Evolutionary conservation across 75 land plant species (phyloP), one percentile per base, ranked within the genome.

Genomic region (Sequoia sempervirens): DNA sequence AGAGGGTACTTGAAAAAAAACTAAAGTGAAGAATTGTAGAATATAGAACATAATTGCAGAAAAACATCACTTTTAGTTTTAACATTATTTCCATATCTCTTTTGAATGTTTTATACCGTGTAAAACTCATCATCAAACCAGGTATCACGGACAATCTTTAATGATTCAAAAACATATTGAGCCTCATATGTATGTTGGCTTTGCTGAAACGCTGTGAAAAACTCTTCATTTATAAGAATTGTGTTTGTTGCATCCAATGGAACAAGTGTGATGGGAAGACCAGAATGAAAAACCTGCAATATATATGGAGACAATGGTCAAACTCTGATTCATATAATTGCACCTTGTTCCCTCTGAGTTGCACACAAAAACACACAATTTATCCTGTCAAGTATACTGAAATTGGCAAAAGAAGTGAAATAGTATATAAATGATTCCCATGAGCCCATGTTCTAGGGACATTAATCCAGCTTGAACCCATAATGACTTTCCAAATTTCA

Each of bases 241-340:
- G 94, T 94, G 86, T 95, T 92, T 70, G 97, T 95, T 79, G 96
- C 95, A 82, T 95, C 97, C 45, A 95, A 88, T 5, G 97, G 97
- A 76, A 95, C 90, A 66, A 95, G 88, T 3, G 96, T 95, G 56
- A 95, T 83, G 13, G 97, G 96, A 70, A 94, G 85, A 0, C 96
- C 97, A 41, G 96, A 94, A 89, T 95, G 97, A 34, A 94, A 50
- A 23, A 95, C 95, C 97, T 95, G 84, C 75, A 87, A 81, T 47
- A 28, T 8, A 81, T 10, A 70, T 30, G 73, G 36, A 32, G 36
- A 70, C 13, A 70, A 32, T 32, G 12, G 32, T 70, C 36, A 70
- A 32, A 70, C 36, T 70, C 6, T 68, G 72, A 68, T 8, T 68
- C 72, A 28, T n/a, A n/a, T 28, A 70, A 70, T 30, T 70, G 36